Percentiles rank a stretch among this genome's conserved stretches.
phyloP scores from a whole-genome alignment of 2,329 filamentous ascomycete species.

The Fusarium humuli region DNA sequence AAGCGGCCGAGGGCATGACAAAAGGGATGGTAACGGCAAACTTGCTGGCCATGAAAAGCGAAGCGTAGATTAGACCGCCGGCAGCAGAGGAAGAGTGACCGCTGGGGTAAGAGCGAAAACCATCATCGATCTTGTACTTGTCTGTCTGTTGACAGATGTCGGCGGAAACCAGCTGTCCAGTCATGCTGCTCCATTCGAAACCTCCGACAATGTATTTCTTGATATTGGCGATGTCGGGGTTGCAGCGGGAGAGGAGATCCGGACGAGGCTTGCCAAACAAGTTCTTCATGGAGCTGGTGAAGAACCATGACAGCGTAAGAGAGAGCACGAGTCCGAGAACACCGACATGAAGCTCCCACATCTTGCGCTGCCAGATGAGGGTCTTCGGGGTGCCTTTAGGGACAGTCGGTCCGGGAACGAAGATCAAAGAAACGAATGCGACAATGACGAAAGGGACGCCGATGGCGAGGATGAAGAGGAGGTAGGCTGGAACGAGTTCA shows the following conservation, averaged over 20 bases:
- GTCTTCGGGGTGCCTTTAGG: slow-evolving; percentile 70
- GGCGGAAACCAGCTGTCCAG: slow-evolving; percentile 78
- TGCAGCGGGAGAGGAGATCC: slow-evolving; percentile 83
- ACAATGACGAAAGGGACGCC: slow-evolving; percentile 76
- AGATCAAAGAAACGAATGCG: slow-evolving; percentile 72
- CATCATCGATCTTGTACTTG: slow-evolving; percentile 73
- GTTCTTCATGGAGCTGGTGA: slow-evolving; percentile 89
- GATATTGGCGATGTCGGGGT: slow-evolving; percentile 77
- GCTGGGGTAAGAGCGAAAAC: slow-evolving; percentile 80
- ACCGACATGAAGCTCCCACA: slow-evolving; percentile 91
- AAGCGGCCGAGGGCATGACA: slow-evolving; percentile 63
- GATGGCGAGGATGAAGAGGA: slow-evolving; percentile 73
- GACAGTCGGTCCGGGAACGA: slow-evolving; percentile 79
- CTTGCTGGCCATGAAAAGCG: slow-evolving; percentile 87
- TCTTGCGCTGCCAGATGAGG: slow-evolving; percentile 80
- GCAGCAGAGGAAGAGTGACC: slow-evolving; percentile 74
- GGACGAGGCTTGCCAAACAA: slow-evolving; percentile 78
- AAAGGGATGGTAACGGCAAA: slow-evolving; percentile 80
- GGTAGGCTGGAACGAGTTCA: slow-evolving; percentile 77
- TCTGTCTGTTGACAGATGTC: slow-evolving; percentile 79
- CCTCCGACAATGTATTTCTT: slow-evolving; percentile 72
- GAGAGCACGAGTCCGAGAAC: slow-evolving; percentile 85
- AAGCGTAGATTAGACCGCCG: slow-evolving; percentile 85
- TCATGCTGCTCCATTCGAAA: slow-evolving; percentile 61
- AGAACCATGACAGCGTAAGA: slow-evolving; percentile 78